phyloP scores from a whole-genome alignment of 202 grass and related monocot genomes.

The Zoysia matrella region DNA sequence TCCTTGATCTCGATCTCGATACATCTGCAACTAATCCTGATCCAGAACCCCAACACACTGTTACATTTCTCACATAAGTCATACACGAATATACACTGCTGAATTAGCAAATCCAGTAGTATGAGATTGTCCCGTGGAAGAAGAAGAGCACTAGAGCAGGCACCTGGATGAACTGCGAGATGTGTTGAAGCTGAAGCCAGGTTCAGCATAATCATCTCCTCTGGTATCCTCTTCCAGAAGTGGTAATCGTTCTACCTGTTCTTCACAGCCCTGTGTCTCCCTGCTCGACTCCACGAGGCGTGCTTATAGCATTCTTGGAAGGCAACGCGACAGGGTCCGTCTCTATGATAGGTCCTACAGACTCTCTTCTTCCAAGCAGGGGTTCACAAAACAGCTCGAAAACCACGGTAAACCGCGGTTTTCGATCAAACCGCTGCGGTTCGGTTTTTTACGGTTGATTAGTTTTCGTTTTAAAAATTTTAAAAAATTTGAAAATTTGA shows the following conservation, averaged over 20 bases:
- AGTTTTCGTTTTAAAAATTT: too few species aligned
- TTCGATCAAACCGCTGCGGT: too few species aligned
- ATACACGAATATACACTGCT: background rate
- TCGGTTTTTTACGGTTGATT: too few species aligned
- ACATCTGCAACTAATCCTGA: conserved; percentile 13
- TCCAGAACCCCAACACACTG: conserved; percentile 12
- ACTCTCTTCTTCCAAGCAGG: background rate
- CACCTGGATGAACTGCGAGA: conserved; percentile 29
- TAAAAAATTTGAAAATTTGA: too few species aligned
- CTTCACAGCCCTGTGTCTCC: background rate
- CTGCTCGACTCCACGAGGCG: background rate
- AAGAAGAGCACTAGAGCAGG: background rate
- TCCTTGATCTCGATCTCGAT: conserved; percentile 39
- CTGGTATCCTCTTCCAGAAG: background rate
- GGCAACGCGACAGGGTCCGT: conserved; percentile 24
- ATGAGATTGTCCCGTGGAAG: background rate
- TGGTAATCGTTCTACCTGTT: background rate
- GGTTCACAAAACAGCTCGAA: too few species aligned
- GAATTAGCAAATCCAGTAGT: background rate
- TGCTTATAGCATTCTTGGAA: conserved; percentile 51
- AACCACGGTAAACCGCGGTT: too few species aligned
- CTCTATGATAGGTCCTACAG: conserved; percentile 38
- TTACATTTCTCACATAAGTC: background rate
- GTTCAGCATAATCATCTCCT: conserved; percentile 28
- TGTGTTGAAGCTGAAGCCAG: background rate